Base-by-base conservation (phyloP, 176 grass and related monocot species). In the Coix lacrymajobi region DNA sequence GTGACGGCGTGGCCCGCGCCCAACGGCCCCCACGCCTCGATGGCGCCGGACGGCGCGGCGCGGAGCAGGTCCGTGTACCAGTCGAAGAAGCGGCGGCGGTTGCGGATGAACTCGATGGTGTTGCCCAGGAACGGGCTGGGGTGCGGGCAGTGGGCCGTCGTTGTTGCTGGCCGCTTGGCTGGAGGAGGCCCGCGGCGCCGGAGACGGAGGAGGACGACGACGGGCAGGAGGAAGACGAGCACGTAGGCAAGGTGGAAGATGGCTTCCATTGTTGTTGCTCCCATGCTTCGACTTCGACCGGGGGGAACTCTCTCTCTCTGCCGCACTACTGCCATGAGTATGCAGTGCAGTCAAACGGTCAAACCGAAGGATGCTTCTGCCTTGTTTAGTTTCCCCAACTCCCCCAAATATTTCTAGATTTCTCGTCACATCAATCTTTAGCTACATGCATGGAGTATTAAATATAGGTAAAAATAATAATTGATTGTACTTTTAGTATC, bases 51-150 rank as follows among this genome's bases (percentile, higher is more conserved):
- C 5, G 93, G 90, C 51, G 90, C 48, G 34, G 48, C 60, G 36
- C 70, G 73, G 66, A 96, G 71, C 65, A 76, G 72, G 58, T 87
- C 84, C 28, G 90, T 8, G 77, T 76, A 89, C 93, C 93, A 96
- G 93, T 96, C 93, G 63, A 96, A 87, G 66, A 96, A 92, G 54
- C 88, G 86, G 33, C 71, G 71, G 16, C 83, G 85, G 80, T 93
- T 96, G 76, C 71, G 76, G 61, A 96, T 57, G 90, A 92, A 92
- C 1, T 79, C 82, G 49, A 92, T 4, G 60, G 87, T 89, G 80
- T 96, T 92, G 66, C 93, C 93, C 25, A 96, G 76, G 40, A 91
- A 25, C 13, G 79, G 83, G 66, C 76, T 73, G 0, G 93, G 80
- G 52, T 86, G 76, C 16, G 90, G 88, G 80, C 85, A 87, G 85